Evolutionary conservation across 352 stramenopile genomes (phyloP).

Genomic region (Phytophthora fragariae): DNA sequence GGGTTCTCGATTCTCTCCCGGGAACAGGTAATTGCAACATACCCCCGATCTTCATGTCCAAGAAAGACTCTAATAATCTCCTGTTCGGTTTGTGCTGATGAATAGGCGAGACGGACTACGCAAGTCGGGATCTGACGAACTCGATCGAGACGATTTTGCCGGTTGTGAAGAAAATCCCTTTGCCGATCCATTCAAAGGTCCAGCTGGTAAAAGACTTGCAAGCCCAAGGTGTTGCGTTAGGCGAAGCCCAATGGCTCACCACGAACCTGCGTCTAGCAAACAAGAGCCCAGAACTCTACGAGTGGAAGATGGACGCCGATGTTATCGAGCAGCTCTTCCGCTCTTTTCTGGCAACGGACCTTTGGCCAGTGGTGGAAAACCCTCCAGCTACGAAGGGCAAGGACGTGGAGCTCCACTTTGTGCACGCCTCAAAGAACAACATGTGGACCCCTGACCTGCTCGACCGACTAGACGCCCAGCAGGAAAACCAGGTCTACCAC

Average conservation of each 20-base stretch:
- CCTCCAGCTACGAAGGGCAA: conserved; percentile 35
- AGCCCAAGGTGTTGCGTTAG: conserved; percentile 60
- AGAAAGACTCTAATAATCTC: too few relatives aligned
- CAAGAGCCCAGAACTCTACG: conserved; percentile 65
- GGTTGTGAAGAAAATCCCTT: conserved; percentile 71
- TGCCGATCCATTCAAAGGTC: conserved; percentile 76
- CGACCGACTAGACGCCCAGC: conserved; percentile 50
- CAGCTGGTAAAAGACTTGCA: conserved; percentile 73
- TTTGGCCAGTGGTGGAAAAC: conserved; percentile 69
- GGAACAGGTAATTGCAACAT: conserved; percentile 51
- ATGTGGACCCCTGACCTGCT: conserved; percentile 76
- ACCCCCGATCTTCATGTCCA: too few relatives aligned
- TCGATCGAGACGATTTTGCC: conserved; percentile 82
- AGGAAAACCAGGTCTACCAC: conserved; percentile 59
- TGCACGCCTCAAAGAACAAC: conserved; percentile 75
- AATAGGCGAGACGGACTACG: conserved; percentile 67
- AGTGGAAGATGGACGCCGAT: conserved; percentile 84
- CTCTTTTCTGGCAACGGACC: conserved; percentile 70
- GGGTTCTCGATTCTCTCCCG: conserved; percentile 77
- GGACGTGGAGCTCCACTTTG: conserved; percentile 76
- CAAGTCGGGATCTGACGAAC: conserved; percentile 60
- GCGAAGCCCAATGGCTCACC: conserved; percentile 84
- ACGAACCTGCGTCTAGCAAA: conserved; percentile 72
- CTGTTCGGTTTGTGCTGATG: too few relatives aligned
- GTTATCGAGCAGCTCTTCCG: conserved; percentile 80